Conservation (phyloP, 306 rosid species). For the Cajanus cajan region DNA sequence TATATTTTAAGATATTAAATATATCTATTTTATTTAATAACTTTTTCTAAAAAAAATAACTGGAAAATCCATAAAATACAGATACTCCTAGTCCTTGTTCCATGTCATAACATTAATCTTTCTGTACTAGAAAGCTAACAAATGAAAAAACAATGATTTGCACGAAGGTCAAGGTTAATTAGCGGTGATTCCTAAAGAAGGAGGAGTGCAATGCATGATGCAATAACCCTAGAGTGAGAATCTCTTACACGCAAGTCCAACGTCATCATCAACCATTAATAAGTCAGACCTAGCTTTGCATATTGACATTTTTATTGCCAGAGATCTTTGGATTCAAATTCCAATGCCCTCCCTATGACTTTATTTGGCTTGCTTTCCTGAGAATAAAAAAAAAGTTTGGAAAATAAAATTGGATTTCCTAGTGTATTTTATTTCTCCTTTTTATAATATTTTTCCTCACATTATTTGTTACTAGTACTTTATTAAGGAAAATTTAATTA, state of each 20-base stretch:
- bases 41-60: no score
- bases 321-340: not conserved
- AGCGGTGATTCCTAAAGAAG: not conserved
- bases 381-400: no score
- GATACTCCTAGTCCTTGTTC: no score
- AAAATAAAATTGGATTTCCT: no score
- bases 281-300: not conserved
- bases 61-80: no score
- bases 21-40: no score
- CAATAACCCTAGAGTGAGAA: not conserved
- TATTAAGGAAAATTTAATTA: no score
- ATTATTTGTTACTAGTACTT: no score
- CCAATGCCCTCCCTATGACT: not conserved
- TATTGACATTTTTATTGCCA: not conserved
- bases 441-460: no score
- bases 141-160: not conserved
- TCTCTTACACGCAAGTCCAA: constrained; percentile 32
- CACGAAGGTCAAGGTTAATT: constrained; percentile 24
- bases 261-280: constrained; percentile 32
- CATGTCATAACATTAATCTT: no score
- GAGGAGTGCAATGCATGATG: not conserved
- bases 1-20: no score
- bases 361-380: not conserved
- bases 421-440: no score
- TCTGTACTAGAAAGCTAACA: not conserved